A percentile compares a stretch with the other conserved stretches of the same genome.
Evolutionary conservation across 805 yeast genomes (phyloP).

Genomic region (Candida glaebosa): DNA sequence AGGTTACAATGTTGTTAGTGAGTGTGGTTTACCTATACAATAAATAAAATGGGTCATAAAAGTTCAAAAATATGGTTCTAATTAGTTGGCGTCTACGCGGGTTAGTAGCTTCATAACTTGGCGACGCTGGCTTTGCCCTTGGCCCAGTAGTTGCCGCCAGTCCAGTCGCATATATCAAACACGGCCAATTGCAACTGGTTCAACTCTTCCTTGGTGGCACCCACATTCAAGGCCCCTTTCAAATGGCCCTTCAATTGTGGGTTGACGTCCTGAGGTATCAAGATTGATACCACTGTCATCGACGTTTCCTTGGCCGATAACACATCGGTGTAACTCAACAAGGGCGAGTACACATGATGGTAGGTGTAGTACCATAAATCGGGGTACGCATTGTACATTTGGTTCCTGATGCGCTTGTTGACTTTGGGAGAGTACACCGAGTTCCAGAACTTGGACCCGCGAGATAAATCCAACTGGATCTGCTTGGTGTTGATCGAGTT

Average conservation of each 20-base stretch:
- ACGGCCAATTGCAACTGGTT: conserved; percentile 58
- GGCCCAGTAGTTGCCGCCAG: conserved; percentile 50
- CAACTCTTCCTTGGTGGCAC: conserved; percentile 64
- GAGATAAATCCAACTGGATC: conserved; percentile 24
- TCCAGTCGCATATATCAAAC: conserved; percentile 66
- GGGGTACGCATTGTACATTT: conserved; percentile 74
- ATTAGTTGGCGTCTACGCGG: too few species aligned
- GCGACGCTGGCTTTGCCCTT: conserved; percentile 58
- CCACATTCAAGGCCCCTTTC: conserved; percentile 78
- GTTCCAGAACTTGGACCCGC: conserved; percentile 72
- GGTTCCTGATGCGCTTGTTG: conserved; percentile 60
- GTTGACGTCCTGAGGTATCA: conserved; percentile 90
- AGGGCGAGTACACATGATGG: conserved; percentile 72
- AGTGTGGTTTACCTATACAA: too few species aligned
- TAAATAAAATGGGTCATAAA: too few species aligned
- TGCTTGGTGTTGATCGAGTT: conserved; percentile 26
- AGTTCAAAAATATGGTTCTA: too few species aligned
- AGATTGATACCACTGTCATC: conserved; percentile 68
- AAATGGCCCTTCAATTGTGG: conserved; percentile 92
- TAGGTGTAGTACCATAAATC: conserved; percentile 76
- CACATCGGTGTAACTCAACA: conserved; percentile 65
- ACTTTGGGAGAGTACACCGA: conserved; percentile 69
- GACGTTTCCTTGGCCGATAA: conserved; percentile 69
- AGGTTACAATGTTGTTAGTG: too few species aligned
- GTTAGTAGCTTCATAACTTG: too few species aligned